These are phyloP conservation scores for Xylaria flabelliformis DNA, from an alignment of 495 filamentous ascomycete genomes.

Conservation along the genomic window DNA sequence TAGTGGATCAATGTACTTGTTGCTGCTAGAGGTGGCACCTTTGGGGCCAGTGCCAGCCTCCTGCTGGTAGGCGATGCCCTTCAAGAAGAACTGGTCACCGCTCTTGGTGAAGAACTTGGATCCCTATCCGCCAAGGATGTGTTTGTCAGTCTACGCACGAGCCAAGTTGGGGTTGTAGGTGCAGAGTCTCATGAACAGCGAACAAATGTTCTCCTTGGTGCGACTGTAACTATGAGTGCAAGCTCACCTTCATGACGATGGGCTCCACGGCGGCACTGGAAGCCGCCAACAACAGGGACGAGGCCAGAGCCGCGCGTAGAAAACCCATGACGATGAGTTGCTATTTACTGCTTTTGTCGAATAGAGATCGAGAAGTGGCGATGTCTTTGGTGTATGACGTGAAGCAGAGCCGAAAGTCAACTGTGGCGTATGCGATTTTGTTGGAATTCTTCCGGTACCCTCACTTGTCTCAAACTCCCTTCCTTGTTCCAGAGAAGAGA, in stretches of 20 bases:
- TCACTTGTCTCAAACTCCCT: constrained; percentile 9
- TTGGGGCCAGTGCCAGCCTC: constrained; percentile 52
- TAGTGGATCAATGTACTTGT: constrained; percentile 69
- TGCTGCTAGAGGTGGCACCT: constrained; percentile 44
- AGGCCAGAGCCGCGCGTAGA: constrained; percentile 50
- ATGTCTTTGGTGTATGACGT: not conserved
- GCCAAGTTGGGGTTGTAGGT: not conserved
- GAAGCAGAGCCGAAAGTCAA: not conserved
- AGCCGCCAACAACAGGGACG: constrained; percentile 53
- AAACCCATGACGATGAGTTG: constrained; percentile 41
- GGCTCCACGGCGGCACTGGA: constrained; percentile 66
- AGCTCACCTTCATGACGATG: constrained; percentile 69
- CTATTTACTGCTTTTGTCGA: not conserved
- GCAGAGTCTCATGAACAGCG: not conserved
- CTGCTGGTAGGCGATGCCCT: constrained; percentile 87
- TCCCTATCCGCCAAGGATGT: constrained; percentile 40
- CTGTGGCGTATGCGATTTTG: not conserved
- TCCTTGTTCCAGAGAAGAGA: not conserved
- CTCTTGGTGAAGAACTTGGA: constrained; percentile 70
- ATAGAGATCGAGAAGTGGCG: not conserved
- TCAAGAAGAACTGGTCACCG: constrained; percentile 83
- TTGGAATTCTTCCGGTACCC: constrained; percentile 2
- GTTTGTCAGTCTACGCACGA: not conserved
- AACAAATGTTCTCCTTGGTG: not conserved
- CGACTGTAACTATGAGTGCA: not conserved